phyloP scores from a whole-genome alignment of 2,329 filamentous ascomycete genomes.

The Colletotrichum sansevieriae region DNA sequence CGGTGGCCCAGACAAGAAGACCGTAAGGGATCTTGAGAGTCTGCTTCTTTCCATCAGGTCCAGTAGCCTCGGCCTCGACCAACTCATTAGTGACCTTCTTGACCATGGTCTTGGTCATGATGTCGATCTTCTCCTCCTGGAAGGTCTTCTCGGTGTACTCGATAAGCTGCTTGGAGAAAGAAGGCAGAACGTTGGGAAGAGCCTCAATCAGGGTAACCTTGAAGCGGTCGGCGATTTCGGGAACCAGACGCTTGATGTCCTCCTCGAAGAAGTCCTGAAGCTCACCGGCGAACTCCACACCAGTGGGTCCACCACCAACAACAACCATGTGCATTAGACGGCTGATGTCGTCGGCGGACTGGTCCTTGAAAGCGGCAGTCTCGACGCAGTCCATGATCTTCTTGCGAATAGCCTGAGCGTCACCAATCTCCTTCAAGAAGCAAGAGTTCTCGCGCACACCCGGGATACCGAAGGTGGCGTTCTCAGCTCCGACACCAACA shows the following conservation, averaged over 20 bases:
- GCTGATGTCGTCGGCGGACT: constrained; percentile 87
- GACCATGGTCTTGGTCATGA: constrained; percentile 99
- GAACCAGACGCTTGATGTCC: constrained; percentile 97
- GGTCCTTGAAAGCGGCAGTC: constrained; percentile 98
- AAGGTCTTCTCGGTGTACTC: constrained; percentile 99
- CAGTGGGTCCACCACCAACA: constrained; percentile 91
- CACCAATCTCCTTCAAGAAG: constrained; percentile 98
- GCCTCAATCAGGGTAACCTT: constrained; percentile 98
- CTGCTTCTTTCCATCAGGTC: constrained; percentile 87
- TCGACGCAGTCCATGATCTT: constrained; percentile 99
- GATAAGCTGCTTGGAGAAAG: constrained; percentile 99
- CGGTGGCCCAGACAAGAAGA: constrained; percentile 97
- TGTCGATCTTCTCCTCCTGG: constrained; percentile 97
- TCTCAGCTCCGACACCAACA: constrained; percentile 96
- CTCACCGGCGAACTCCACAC: constrained; percentile 98
- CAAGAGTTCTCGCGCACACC: constrained; percentile 95
- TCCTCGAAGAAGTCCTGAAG: constrained; percentile 99
- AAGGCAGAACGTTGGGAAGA: constrained; percentile 94
- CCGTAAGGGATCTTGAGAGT: constrained; percentile 89
- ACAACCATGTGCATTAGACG: constrained; percentile 98
- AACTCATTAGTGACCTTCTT: constrained; percentile 95
- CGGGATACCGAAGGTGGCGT: constrained; percentile 97
- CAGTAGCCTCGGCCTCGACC: constrained; percentile 89
- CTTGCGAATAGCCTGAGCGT: constrained; percentile 96
- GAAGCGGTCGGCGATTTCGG: constrained; percentile 94